Percentiles rank a stretch among this genome's conserved stretches.
These are phyloP conservation scores for Fusarium beomiforme DNA, from an alignment of 2,329 filamentous ascomycete genomes.

Conservation along the genomic window DNA sequence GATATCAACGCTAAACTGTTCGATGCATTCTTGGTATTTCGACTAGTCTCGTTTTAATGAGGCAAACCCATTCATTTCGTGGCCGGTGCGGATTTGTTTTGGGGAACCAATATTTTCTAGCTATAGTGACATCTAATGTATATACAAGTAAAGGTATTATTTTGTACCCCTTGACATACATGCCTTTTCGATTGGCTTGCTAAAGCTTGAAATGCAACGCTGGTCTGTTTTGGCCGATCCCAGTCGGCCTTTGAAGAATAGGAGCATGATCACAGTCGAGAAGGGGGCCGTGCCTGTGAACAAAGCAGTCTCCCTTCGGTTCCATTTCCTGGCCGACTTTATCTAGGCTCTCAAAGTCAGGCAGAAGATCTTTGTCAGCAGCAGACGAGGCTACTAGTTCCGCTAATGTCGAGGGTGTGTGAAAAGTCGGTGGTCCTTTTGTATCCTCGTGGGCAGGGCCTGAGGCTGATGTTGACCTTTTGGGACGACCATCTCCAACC, in stretches of 20 bases:
- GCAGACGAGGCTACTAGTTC: background rate
- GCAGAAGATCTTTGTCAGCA: background rate
- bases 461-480: background rate
- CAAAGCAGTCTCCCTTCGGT: background rate
- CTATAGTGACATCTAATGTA: background rate
- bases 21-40: background rate
- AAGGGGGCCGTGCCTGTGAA: background rate
- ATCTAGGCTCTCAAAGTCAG: background rate
- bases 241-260: background rate
- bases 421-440: background rate
- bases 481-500: slow-evolving; percentile 3
- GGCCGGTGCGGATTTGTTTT: background rate
- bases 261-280: background rate
- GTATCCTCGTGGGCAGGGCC: background rate
- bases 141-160: background rate
- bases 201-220: background rate
- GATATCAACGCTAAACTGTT: background rate
- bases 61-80: background rate
- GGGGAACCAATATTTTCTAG: background rate
- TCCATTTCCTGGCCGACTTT: background rate
- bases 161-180: background rate
- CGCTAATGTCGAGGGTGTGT: background rate
- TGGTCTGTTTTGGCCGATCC: background rate
- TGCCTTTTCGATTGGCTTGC: background rate
- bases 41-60: background rate